Percentiles rank a stretch among this genome's conserved stretches.
Evolutionary conservation across 2,329 filamentous ascomycete genomes (phyloP).

Genomic region (Tolypocladium paradoxum): DNA sequence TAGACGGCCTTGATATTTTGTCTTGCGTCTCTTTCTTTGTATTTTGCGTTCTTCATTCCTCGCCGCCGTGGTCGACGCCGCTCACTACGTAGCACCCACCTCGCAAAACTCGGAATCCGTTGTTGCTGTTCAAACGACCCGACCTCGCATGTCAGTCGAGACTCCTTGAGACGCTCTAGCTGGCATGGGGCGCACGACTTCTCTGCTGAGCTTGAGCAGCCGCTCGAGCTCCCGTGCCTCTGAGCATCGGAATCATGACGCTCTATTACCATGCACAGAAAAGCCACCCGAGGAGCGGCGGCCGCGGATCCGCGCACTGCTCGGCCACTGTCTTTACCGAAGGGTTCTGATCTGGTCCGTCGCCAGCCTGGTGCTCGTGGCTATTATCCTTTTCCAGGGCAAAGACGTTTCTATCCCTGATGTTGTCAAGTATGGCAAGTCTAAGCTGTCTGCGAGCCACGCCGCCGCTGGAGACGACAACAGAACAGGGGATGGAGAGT

Average conservation of each 20-base stretch:
- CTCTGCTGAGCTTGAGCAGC: slow-evolving; percentile 23
- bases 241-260: slow-evolving; percentile 18
- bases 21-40: too few relatives aligned
- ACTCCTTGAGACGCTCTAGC: background rate
- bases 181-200: slow-evolving; percentile 16
- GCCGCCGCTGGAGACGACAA: background rate
- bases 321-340: slow-evolving; percentile 42
- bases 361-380: slow-evolving; percentile 29
- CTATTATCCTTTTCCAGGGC: slow-evolving; percentile 27
- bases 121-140: background rate
- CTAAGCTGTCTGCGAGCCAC: background rate
- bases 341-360: slow-evolving; percentile 40
- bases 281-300: slow-evolving; percentile 23
- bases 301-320: slow-evolving; percentile 31
- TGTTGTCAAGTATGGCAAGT: slow-evolving; percentile 1
- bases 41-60: too few relatives aligned
- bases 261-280: slow-evolving; percentile 21
- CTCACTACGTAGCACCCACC: background rate
- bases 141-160: background rate
- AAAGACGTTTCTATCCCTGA: slow-evolving; percentile 10
- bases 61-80: too few relatives aligned
- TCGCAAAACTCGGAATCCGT: background rate
- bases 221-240: slow-evolving; percentile 21
- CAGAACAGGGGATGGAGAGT: background rate
- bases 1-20: too few relatives aligned